Evolutionary conservation across 2,329 filamentous ascomycete species (phyloP).

Genomic region (Alternaria solani): DNA sequence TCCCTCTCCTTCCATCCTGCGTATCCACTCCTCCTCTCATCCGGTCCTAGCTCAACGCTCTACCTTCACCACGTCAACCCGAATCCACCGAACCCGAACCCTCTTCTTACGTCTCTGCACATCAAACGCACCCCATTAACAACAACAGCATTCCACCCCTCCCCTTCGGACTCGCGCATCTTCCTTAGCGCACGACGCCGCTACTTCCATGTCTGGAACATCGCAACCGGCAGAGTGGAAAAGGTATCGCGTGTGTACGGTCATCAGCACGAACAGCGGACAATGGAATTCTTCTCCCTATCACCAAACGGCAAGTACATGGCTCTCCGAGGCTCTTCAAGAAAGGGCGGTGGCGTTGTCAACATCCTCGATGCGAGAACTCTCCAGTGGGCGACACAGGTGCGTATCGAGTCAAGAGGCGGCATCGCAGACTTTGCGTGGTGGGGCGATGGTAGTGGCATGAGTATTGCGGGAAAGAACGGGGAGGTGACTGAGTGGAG

Average conservation of each 20-base stretch:
- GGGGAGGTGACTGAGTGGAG: slow-evolving; percentile 93
- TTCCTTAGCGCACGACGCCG: slow-evolving; percentile 87
- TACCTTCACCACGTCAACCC: slow-evolving; percentile 89
- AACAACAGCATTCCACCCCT: slow-evolving; percentile 78
- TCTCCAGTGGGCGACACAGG: slow-evolving; percentile 86
- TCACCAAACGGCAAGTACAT: slow-evolving; percentile 88
- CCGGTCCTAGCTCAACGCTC: slow-evolving; percentile 83
- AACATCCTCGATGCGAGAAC: slow-evolving; percentile 83
- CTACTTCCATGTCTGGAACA: slow-evolving; percentile 95
- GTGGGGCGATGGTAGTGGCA: slow-evolving; percentile 85
- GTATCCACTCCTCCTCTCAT: slow-evolving; percentile 87
- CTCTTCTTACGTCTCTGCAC: slow-evolving; percentile 88
- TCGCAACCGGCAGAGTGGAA: slow-evolving; percentile 80
- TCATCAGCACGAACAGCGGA: slow-evolving; percentile 81
- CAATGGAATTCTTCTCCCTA: slow-evolving; percentile 89
- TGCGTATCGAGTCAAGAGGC: slow-evolving; percentile 79
- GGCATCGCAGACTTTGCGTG: slow-evolving; percentile 91
- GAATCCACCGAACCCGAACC: slow-evolving; percentile 79
- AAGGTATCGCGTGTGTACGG: slow-evolving; percentile 81
- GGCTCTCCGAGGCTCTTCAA: slow-evolving; percentile 79
- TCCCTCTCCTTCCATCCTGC: slow-evolving; percentile 89
- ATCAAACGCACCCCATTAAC: slow-evolving; percentile 83
- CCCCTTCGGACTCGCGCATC: slow-evolving; percentile 75
- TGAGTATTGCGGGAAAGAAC: slow-evolving; percentile 83
- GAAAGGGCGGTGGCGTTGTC: slow-evolving; percentile 86